Base-by-base conservation (phyloP, 257 asterid genomes). In the Solanum lignicaule region DNA sequence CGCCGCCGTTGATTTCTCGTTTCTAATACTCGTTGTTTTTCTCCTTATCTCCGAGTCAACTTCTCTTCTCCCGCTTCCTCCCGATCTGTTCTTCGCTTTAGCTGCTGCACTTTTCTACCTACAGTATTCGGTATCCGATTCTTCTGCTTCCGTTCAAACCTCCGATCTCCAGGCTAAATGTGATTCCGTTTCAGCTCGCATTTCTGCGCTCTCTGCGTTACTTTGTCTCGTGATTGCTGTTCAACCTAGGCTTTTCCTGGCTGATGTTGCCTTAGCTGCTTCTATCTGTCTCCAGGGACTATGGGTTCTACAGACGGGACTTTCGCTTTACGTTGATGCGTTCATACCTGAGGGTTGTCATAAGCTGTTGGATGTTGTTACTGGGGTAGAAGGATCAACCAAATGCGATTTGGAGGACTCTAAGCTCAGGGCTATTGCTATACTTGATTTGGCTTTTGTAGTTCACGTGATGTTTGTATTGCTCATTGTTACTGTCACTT, bases 291-390 rank as follows among this genome's bases (percentile, higher is more conserved):
- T 95, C 88, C 98, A 95, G 89, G 99, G 98, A 4, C 91, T 95
- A 9, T 96, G 99, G 98, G 95, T 94, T 29, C 91, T 96, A 46
- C 99, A 96, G 91, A 94, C 98, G 0, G 98, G 99, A 32, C 95
- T 95, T 27, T 92, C 98, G 11, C 94, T 95, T 43, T 94, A 95
- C 33, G 98, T 96, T 0, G 98, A 96, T n/a, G 98, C 98, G 6
- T 96, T 96, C 88, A 93, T 96, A 41, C 99, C 99, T 0, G 97
- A 94, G 87, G 99, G 99, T 36, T 96, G 99, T 91, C 99, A 96
- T 92, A 94, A 94, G 95, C 91, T 96, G 78, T 92, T 96, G 2
- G 99, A 95, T 73, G 99, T 95, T 18, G 94, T 94, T 58, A 94
- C 94, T 83, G 98, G 99, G 14, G 96, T 96, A 18, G 98, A 96